Conservation (phyloP, 306 rosid species). For the Castanea crenata region DNA sequence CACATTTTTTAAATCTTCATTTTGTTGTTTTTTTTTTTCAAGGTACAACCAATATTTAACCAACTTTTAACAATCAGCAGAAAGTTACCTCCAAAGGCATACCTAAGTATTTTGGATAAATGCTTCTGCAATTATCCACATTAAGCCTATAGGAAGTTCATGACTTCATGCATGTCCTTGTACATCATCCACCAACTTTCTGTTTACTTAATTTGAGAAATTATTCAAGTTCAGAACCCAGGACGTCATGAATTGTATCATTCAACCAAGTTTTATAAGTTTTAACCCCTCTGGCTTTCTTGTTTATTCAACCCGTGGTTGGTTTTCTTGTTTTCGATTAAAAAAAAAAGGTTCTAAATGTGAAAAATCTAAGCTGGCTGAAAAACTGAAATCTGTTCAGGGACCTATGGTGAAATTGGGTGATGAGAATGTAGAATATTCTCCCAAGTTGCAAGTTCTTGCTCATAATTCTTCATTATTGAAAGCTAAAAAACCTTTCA, state of each 20-base stretch:
- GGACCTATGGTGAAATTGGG: neutral
- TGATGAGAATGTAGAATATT: neutral
- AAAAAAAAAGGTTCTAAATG: neutral
- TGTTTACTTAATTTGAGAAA: neutral
- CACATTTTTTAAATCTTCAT: no score
- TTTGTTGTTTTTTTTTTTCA: no score
- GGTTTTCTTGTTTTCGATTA: neutral
- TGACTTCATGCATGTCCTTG: neutral
- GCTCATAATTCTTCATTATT: neutral
- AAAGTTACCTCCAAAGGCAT: no score
- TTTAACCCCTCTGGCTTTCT: neutral
- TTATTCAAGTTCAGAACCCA: neutral
- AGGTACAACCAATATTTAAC: no score
- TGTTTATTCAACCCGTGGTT: neutral
- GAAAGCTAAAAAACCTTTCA: neutral
- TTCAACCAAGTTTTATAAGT: neutral
- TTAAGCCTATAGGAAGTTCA: neutral
- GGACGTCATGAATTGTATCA: neutral
- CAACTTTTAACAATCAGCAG: no score
- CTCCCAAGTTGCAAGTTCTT: neutral
- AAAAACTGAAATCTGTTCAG: neutral
- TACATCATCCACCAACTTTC: neutral
- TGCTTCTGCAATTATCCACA: neutral
- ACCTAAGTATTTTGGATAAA: no score
- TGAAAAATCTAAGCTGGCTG: no score